A percentile compares a stretch with the other conserved stretches of the same genome.
Evolutionary conservation across 768 basidiomycete species (phyloP).

Genomic region (Termitomyces sp.): DNA sequence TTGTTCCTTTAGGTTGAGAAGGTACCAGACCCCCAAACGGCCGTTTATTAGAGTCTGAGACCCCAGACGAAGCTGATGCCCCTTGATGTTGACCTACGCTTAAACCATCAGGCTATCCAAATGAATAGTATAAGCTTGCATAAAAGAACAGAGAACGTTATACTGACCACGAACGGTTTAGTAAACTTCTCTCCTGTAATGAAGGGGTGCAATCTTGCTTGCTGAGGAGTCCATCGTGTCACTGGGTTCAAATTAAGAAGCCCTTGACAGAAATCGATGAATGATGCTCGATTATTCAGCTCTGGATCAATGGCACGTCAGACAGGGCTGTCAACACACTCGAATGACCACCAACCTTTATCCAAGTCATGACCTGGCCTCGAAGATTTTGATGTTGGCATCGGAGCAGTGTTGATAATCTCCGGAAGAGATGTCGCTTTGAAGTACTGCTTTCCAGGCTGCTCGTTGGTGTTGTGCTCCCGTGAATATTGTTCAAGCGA

Average conservation of each 20-base stretch:
- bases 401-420: slow-evolving; percentile 94
- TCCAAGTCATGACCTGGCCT: slow-evolving; percentile 80
- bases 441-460: slow-evolving; percentile 99
- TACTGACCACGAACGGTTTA: slow-evolving; percentile 74
- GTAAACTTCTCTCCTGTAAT: slow-evolving; percentile 96
- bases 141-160: slow-evolving; percentile 1
- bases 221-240: slow-evolving; percentile 95
- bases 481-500: slow-evolving; percentile 91
- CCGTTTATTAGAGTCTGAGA: slow-evolving; percentile 74
- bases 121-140: not conserved
- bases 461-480: slow-evolving; percentile 93
- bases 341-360: slow-evolving; percentile 55
- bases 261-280: slow-evolving; percentile 97
- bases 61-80: slow-evolving; percentile 20
- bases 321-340: not conserved
- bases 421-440: slow-evolving; percentile 90
- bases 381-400: slow-evolving; percentile 76
- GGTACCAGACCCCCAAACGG: slow-evolving; percentile 92
- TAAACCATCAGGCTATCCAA: slow-evolving; percentile 48
- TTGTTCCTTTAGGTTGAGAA: slow-evolving; percentile 78
- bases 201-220: slow-evolving; percentile 93
- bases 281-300: slow-evolving; percentile 87
- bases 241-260: slow-evolving; percentile 92
- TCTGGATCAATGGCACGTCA: slow-evolving; percentile 44
- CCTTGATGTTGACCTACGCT: slow-evolving; percentile 24